Conservation (phyloP, 1,139 yeast species). For the Pichia sp. region DNA sequence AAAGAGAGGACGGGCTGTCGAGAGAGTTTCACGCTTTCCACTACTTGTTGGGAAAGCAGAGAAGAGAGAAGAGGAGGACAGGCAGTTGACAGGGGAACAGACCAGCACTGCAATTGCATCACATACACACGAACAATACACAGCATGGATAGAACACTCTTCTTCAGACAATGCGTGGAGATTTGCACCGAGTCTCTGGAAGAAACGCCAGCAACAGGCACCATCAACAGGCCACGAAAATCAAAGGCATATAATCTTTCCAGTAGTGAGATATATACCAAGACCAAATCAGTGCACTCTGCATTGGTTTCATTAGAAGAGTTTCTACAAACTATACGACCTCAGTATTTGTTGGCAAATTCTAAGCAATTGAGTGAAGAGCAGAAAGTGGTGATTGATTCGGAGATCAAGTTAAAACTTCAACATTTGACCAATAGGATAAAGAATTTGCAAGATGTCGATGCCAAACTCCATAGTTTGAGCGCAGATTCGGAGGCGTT, state of each 20-base stretch:
- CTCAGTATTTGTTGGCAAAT: constrained; percentile 23
- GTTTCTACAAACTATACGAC: constrained; percentile 21
- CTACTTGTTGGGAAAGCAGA: constrained; percentile 24
- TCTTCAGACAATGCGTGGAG: constrained; percentile 23
- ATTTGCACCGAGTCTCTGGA: constrained; percentile 20
- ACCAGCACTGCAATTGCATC: no score
- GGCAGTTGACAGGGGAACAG: no score
- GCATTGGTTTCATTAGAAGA: constrained; percentile 9
- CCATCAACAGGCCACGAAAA: background rate
- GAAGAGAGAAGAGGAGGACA: constrained; percentile 10
- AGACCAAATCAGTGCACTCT: constrained; percentile 4
- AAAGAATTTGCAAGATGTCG: constrained; percentile 14
- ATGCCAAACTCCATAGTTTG: background rate
- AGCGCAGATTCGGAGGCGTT: constrained; percentile 6
- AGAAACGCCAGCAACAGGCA: background rate
- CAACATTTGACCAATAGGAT: constrained; percentile 17
- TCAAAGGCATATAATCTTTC: background rate
- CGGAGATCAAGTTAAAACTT: constrained; percentile 20
- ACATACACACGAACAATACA: no score
- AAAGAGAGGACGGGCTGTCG: no score
- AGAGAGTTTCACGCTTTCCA: constrained; percentile 24
- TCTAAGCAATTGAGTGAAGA: constrained; percentile 20
- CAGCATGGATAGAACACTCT: constrained; percentile 22
- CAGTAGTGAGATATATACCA: constrained; percentile 4
- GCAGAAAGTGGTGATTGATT: constrained; percentile 21